A percentile compares a stretch with the other conserved stretches of the same genome.
Evolutionary conservation across 257 asterid genomes (phyloP).

Genomic region (Nicotiana paniculata): DNA sequence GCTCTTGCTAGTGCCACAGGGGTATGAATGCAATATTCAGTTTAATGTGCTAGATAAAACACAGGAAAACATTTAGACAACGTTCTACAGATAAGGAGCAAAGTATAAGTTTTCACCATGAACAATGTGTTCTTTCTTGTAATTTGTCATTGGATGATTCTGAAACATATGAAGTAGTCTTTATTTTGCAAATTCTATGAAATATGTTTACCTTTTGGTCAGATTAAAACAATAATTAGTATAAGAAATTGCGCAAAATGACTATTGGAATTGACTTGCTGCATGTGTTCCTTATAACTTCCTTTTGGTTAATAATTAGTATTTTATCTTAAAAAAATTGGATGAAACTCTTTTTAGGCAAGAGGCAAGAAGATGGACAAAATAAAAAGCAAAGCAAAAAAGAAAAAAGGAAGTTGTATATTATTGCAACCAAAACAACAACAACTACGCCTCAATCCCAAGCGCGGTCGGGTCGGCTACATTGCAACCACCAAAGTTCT

Average conservation of each 20-base stretch:
- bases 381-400: neutral
- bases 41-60: neutral
- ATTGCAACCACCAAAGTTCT: neutral
- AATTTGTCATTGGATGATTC: neutral
- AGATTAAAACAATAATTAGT: no score
- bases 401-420: neutral
- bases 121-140: neutral
- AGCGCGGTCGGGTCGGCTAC: no score
- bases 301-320: neutral
- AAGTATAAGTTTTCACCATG: neutral
- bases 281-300: neutral
- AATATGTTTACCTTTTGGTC: neutral
- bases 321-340: neutral
- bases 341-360: neutral
- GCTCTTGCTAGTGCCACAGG: neutral
- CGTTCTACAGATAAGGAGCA: neutral
- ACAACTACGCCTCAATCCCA: no score
- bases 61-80: neutral
- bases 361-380: neutral
- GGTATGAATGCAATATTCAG: neutral
- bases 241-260: no score
- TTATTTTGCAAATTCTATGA: neutral
- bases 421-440: no score
- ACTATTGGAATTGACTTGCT: neutral
- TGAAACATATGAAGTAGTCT: neutral